Conservation (phyloP, 2,329 filamentous ascomycete species). For the Fusarium protoensiforme region DNA sequence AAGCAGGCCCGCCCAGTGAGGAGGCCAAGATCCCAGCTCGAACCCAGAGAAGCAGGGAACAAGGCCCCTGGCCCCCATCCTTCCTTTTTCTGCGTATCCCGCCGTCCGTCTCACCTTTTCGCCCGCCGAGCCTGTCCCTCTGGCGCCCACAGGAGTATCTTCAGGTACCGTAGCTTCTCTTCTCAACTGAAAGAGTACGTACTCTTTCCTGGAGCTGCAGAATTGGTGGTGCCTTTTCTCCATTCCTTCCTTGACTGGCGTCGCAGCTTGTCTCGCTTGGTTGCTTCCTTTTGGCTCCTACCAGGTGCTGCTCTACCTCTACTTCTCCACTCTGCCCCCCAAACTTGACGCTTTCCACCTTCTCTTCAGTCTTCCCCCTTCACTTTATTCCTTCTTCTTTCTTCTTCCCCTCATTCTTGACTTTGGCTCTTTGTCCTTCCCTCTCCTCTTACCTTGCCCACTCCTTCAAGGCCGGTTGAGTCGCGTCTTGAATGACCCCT, state of each 20-base stretch:
- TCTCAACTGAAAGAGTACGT: conserved; percentile 32
- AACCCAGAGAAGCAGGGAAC: conserved; percentile 23
- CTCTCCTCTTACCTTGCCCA: conserved; percentile 28
- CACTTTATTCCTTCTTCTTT: conserved; percentile 19
- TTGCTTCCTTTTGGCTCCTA: conserved; percentile 18
- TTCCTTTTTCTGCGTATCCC: conserved; percentile 16
- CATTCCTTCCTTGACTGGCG: conserved; percentile 34
- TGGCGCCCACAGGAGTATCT: conserved; percentile 9
- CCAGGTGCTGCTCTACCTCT: conserved; percentile 9
- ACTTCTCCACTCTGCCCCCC: conserved; percentile 29
- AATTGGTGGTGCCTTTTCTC: conserved; percentile 16
- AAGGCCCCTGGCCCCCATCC: conserved; percentile 10
- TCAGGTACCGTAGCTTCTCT: background rate
- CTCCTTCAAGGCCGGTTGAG: conserved; percentile 36
- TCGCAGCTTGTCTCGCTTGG: conserved; percentile 42
- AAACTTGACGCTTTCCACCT: conserved; percentile 25
- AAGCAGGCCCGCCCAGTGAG: conserved; percentile 20
- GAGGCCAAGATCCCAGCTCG: conserved; percentile 18
- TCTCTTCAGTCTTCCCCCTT: conserved; percentile 32
- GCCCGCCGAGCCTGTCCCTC: conserved; percentile 12
- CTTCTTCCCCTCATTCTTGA: conserved; percentile 20
- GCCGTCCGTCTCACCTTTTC: conserved; percentile 36
- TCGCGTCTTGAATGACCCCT: conserved; percentile 36
- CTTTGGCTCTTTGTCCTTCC: conserved; percentile 3
- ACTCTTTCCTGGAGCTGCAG: background rate